These are phyloP conservation scores for Diaporthe longicolla DNA, from an alignment of 2,329 filamentous ascomycete genomes.

Conservation along the genomic window DNA sequence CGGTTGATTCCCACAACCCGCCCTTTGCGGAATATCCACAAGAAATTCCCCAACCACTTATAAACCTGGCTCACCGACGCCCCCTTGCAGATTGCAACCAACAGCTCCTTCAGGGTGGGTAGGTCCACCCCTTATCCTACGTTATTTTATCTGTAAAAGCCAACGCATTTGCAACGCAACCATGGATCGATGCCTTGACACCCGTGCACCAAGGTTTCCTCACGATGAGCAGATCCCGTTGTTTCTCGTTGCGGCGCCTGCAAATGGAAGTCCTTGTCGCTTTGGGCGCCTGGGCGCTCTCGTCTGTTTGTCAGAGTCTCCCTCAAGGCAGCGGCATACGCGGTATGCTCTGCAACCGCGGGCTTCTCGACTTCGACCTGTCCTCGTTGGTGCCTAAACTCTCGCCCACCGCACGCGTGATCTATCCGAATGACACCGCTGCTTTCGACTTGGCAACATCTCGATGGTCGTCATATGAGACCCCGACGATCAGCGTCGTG, in stretches of 20 bases:
- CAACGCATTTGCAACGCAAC: background rate
- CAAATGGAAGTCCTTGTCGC: slow-evolving; percentile 20
- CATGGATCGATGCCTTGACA: background rate
- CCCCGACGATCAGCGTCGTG: slow-evolving; percentile 60
- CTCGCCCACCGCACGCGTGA: slow-evolving; percentile 28
- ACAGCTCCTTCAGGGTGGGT: slow-evolving; percentile 4
- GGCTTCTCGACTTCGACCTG: background rate
- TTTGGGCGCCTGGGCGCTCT: slow-evolving; percentile 14
- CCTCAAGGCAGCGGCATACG: background rate
- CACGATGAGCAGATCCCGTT: background rate
- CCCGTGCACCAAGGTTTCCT: background rate
- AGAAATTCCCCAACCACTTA: background rate
- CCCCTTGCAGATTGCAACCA: background rate
- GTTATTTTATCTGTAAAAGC: background rate
- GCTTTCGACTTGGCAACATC: slow-evolving; percentile 54
- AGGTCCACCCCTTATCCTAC: slow-evolving; percentile 1
- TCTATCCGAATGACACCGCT: slow-evolving; percentile 41
- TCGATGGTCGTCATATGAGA: slow-evolving; percentile 61
- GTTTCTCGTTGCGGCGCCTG: slow-evolving; percentile 17
- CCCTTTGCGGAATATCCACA: slow-evolving; percentile 3
- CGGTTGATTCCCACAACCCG: background rate
- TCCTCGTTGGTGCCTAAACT: slow-evolving; percentile 1
- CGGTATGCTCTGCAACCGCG: background rate
- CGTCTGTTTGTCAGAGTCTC: background rate
- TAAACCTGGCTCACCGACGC: background rate